phyloP scores from a whole-genome alignment of 2,329 filamentous ascomycete genomes.

The Fusarium xyrophilum region DNA sequence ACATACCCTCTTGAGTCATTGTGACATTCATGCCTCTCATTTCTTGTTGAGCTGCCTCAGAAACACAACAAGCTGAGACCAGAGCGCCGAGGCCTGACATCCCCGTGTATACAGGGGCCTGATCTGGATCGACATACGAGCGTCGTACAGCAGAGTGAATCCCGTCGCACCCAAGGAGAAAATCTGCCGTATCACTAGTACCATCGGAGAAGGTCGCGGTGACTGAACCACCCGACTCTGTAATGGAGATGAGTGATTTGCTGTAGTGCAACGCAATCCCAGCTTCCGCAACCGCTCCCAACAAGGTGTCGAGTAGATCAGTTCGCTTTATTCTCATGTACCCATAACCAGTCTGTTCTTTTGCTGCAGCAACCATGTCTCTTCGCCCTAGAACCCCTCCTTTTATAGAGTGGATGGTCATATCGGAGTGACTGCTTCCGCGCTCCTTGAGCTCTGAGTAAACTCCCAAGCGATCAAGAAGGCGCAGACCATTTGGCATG shows the following conservation, averaged over 20 bases:
- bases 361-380: neutral
- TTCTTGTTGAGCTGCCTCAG: neutral
- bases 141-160: neutral
- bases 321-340: conserved; percentile 1
- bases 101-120: neutral
- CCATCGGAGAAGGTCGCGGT: neutral
- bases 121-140: neutral
- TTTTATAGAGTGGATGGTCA: neutral
- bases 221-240: neutral
- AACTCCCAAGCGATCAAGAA: neutral
- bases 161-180: neutral
- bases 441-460: neutral
- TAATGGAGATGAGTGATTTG: neutral
- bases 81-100: neutral
- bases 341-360: neutral
- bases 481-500: neutral
- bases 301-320: neutral
- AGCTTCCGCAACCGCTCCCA: neutral
- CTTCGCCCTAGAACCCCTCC: neutral
- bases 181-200: neutral
- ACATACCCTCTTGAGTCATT: neutral
- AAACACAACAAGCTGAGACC: neutral
- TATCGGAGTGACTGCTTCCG: neutral
- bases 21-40: neutral
- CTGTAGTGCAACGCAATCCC: neutral